Base-by-base conservation (phyloP, 805 yeast species). In the Isabelozyma heimii region DNA sequence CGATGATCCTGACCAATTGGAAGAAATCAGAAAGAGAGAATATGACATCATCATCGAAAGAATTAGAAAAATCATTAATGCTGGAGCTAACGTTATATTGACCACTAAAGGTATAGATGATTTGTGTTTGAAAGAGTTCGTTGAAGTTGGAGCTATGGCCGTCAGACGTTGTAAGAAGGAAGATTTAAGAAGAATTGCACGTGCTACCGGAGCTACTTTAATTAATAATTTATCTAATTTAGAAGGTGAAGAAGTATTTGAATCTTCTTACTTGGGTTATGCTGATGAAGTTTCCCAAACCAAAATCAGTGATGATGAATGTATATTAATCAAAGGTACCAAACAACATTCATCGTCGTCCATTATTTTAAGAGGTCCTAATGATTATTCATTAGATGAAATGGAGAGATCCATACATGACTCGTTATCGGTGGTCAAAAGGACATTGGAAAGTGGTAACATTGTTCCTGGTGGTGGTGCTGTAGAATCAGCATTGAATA, bases 401-500 rank as follows among this genome's bases (percentile, higher is more conserved):
- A 92, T 95, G 98, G 97, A 94, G 73, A 83, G 99, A 70, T 91
- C 98, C 0, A 70, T 95, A 52, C 97, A 90, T 63, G 99, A 94
- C 67, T 89, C 98, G 2, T 77, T 94, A 55, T 84, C 90, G 42
- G 99, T 94, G 37, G 97, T 94, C 37, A 94, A 94, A 75, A 84
- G 99, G 66, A 91, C 98, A 10, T 79, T 95, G 57, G 99, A 94
- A 70, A 84, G 92, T 61, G 98, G 97, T 16, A 73, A 81, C 56
- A 91, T 95, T 49, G 99, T 94, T 5, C 98, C 99, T 40, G 99
- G 99, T 52, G 99, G 99, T 56, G 99, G 99, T 52, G 95, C 96
- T n/a, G 99, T 94, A 35, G 99, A 94, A 73, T 80, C 96, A 45
- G 98, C 98, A 2, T 79, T 94, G 63, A 91, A 91, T 73, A 91